These are phyloP conservation scores for Prasinococcaceae sp. DNA, from an alignment of 139 green algal species.

Conservation along the genomic window DNA sequence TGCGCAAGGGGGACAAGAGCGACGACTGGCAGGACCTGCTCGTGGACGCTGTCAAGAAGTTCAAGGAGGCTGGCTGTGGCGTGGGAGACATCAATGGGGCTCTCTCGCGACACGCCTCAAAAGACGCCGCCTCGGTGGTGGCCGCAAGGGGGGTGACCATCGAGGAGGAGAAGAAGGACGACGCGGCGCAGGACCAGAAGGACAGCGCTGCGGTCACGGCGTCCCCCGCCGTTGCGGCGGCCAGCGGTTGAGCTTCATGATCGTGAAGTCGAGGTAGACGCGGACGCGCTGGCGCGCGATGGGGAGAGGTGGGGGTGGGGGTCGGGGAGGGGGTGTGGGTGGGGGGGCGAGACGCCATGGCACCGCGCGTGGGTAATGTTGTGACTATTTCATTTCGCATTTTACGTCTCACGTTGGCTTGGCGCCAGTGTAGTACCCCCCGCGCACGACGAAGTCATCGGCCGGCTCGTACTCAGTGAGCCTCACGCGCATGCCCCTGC, in stretches of 20 bases:
- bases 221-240: too few species aligned
- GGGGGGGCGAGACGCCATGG: too few species aligned
- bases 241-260: too few species aligned
- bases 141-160: not conserved
- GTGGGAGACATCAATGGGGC: slow-evolving; percentile 12
- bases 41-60: slow-evolving; percentile 13
- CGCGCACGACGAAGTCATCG: not conserved
- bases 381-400: too few species aligned
- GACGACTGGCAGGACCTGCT: slow-evolving; percentile 14
- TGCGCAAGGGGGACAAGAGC: not conserved
- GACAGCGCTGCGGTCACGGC: too few species aligned
- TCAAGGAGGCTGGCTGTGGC: slow-evolving; percentile 11
- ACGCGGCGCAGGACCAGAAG: not conserved
- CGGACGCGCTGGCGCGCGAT: too few species aligned
- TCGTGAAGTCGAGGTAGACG: too few species aligned
- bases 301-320: too few species aligned
- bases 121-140: not conserved
- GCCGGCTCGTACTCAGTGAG: not conserved
- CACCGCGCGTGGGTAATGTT: too few species aligned
- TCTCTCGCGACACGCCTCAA: slow-evolving; percentile 3
- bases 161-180: not conserved
- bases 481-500: not conserved
- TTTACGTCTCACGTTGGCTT: too few species aligned
- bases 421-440: not conserved
- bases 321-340: too few species aligned